These are phyloP conservation scores for Cyanidium caldarium DNA, from an alignment of 23 red algal species.

Conservation along the genomic window DNA sequence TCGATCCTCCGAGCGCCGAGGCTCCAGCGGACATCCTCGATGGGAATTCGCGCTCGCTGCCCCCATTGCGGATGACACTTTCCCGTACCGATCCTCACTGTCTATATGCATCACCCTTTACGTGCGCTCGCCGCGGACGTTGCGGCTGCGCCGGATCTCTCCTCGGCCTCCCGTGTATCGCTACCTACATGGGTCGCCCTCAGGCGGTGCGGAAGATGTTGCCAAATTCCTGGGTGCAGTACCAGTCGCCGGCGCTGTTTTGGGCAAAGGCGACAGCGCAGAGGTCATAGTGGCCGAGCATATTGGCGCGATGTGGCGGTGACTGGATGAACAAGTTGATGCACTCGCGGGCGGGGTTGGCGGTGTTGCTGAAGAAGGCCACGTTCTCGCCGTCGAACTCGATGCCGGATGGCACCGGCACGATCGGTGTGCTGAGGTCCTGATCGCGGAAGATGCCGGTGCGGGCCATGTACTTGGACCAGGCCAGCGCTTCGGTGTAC, in stretches of 20 bases:
- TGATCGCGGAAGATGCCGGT: neutral
- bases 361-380: neutral
- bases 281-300: slow-evolving; percentile 1
- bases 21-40: no score
- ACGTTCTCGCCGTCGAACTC: slow-evolving; percentile 1
- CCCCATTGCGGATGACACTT: no score
- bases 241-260: neutral
- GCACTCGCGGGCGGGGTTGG: neutral
- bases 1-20: no score
- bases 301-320: slow-evolving; percentile 1
- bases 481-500: neutral
- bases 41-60: no score
- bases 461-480: slow-evolving; percentile 4
- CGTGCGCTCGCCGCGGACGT: no score
- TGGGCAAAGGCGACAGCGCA: neutral
- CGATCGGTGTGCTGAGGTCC: slow-evolving; percentile 1
- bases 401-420: neutral
- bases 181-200: no score
- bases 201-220: slow-evolving; percentile 3
- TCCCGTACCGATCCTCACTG: no score
- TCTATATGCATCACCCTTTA: no score
- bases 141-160: no score
- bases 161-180: no score
- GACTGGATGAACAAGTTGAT: slow-evolving; percentile 1
- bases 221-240: neutral